A percentile compares a stretch with the other conserved stretches of the same genome.
phyloP scores from a whole-genome alignment of 495 filamentous ascomycete genomes.

The Cenococcum geophilum region DNA sequence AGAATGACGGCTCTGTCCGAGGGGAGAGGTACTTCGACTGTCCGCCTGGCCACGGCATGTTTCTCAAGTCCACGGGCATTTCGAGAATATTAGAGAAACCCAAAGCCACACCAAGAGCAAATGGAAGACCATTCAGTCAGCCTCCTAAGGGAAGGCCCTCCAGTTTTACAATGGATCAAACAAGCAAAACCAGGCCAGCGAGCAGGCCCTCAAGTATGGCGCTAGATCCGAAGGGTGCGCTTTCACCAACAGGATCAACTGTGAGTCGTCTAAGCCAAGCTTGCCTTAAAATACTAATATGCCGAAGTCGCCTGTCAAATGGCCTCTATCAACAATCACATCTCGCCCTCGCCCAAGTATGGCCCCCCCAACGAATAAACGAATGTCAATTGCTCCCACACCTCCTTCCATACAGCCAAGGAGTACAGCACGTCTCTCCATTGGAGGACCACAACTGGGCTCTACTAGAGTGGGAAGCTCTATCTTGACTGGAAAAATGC shows the following conservation, averaged over 20 bases:
- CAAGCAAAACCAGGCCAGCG: too few species aligned
- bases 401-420: constrained; percentile 32
- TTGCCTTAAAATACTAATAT: neutral
- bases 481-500: neutral
- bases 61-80: constrained; percentile 60
- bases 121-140: neutral
- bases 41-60: constrained; percentile 75
- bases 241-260: constrained; percentile 47
- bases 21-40: constrained; percentile 90
- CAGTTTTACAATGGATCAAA: neutral
- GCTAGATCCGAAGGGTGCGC: constrained; percentile 59
- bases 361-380: constrained; percentile 34
- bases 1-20: constrained; percentile 90
- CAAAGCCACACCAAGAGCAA: constrained; percentile 13
- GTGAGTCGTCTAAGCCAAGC: constrained; percentile 42
- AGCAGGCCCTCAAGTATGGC: neutral
- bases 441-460: neutral
- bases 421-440: constrained; percentile 35
- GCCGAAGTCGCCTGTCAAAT: constrained; percentile 66
- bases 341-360: constrained; percentile 53
- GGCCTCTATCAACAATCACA: constrained; percentile 52
- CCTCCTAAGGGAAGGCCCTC: neutral
- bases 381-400: constrained; percentile 66
- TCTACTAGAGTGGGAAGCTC: neutral
- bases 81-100: constrained; percentile 49